Evolutionary conservation across 495 filamentous ascomycete species (phyloP).

Genomic region (Schizothecium vesticola): DNA sequence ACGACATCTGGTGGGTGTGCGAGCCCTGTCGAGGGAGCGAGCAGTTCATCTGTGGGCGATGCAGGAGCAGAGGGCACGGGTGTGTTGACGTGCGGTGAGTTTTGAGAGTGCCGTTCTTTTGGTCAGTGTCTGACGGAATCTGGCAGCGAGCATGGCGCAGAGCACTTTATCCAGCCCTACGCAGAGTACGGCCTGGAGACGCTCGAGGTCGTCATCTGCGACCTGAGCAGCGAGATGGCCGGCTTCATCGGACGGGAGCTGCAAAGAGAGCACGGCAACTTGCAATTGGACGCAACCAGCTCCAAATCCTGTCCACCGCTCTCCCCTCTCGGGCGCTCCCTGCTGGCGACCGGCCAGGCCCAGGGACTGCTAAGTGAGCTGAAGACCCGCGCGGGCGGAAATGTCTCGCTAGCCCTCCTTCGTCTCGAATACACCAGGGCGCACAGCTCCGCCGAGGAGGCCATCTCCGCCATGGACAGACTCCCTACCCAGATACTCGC

Average conservation of each 20-base stretch:
- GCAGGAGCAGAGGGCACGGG: background rate
- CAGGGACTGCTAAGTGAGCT: rapidly evolving
- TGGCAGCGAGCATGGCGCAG: background rate
- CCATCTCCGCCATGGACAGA: background rate
- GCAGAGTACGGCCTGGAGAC: background rate
- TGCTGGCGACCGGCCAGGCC: background rate
- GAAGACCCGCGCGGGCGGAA: background rate
- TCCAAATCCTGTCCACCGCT: background rate
- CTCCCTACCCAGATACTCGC: background rate
- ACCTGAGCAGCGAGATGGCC: background rate
- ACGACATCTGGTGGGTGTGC: background rate
- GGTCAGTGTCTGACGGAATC: background rate
- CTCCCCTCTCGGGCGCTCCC: background rate
- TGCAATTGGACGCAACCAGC: background rate
- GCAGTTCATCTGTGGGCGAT: background rate
- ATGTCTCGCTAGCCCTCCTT: background rate
- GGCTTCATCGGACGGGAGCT: background rate
- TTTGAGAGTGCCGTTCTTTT: background rate
- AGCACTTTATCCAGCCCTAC: background rate
- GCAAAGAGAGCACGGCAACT: background rate
- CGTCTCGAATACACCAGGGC: background rate
- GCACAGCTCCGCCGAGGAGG: background rate
- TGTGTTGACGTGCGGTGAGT: background rate
- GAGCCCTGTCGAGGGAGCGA: background rate
- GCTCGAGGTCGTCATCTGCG: background rate